Conservation (phyloP, 768 basidiomycete species). For the Guyanaporus albipodus region DNA sequence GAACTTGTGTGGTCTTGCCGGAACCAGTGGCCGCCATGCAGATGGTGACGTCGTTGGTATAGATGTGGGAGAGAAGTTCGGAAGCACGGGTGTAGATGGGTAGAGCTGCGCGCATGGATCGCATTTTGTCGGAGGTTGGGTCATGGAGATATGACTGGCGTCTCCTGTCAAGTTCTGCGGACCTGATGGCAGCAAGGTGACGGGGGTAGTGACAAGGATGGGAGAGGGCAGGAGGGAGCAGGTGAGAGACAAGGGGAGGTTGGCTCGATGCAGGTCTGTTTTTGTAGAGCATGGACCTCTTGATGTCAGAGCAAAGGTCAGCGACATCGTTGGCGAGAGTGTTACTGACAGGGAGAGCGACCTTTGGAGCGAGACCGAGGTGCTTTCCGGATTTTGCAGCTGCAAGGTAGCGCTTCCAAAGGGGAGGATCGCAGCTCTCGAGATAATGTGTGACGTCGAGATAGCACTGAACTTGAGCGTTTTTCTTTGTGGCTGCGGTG, state of each 20-base stretch:
- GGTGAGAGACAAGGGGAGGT: slow-evolving; percentile 1
- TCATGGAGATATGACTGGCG: slow-evolving; percentile 58
- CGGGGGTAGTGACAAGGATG: slow-evolving; percentile 29
- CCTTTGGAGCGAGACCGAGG: slow-evolving; percentile 66
- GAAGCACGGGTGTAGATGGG: slow-evolving; percentile 71
- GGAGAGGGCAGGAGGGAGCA: slow-evolving; percentile 8
- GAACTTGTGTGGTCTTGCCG: slow-evolving; percentile 93
- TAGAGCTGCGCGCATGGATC: slow-evolving; percentile 59
- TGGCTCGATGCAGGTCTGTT: slow-evolving; percentile 48
- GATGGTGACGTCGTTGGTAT: slow-evolving; percentile 78
- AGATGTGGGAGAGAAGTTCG: slow-evolving; percentile 65
- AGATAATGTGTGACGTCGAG: slow-evolving; percentile 87
- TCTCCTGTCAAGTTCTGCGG: slow-evolving; percentile 48
- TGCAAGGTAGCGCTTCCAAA: slow-evolving; percentile 71
- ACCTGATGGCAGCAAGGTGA: slow-evolving; percentile 46
- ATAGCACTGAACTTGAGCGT: slow-evolving; percentile 66
- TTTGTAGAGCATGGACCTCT: slow-evolving; percentile 57
- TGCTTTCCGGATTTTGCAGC: slow-evolving; percentile 63
- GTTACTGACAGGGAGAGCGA: slow-evolving; percentile 62
- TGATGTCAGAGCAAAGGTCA: slow-evolving; percentile 66
- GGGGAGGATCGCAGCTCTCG: slow-evolving; percentile 71
- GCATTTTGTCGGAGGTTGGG: slow-evolving; percentile 60
- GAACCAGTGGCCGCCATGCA: slow-evolving; percentile 89
- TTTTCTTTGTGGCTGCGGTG: slow-evolving; percentile 62
- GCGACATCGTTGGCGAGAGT: slow-evolving; percentile 64